These are phyloP conservation scores for Cryphonectria nitschkei DNA, from an alignment of 2,329 filamentous ascomycete species.

Conservation along the genomic window DNA sequence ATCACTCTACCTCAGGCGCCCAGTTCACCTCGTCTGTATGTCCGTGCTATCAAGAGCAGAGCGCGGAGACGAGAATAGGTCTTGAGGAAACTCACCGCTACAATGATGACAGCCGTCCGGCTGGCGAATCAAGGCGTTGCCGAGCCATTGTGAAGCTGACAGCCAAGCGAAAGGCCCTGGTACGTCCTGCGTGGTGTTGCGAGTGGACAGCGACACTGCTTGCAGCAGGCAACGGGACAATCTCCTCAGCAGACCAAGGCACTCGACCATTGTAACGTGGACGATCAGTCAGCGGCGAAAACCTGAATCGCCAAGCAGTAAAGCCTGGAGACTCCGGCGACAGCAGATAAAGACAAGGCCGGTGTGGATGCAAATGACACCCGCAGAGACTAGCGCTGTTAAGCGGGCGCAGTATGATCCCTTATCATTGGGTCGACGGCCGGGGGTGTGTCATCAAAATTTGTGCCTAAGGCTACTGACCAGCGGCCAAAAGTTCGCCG, in stretches of 20 bases:
- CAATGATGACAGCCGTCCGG: not conserved
- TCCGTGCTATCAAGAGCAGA: not conserved
- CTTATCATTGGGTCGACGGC: not conserved
- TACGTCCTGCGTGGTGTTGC: not conserved
- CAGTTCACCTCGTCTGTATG: not conserved
- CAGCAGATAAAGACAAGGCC: conserved; percentile 18
- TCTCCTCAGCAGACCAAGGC: conserved; percentile 1
- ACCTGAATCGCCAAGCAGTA: not conserved
- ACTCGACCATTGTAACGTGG: not conserved
- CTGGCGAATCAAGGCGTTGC: conserved; percentile 20
- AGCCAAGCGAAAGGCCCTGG: conserved; percentile 1
- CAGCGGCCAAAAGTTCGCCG: not conserved
- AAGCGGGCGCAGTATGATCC: not conserved
- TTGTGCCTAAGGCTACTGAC: not conserved
- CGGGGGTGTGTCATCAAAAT: not conserved
- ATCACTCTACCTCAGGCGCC: not conserved
- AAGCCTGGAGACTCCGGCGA: not conserved
- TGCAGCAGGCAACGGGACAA: not conserved
- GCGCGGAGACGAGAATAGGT: not conserved
- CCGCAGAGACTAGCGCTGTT: conserved; percentile 5
- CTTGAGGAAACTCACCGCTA: conserved; percentile 3
- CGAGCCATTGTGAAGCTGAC: conserved; percentile 15
- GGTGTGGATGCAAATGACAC: conserved; percentile 16
- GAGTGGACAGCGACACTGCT: not conserved
- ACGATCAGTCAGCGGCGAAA: conserved; percentile 15